Percentiles rank a stretch among this genome's conserved stretches.
Evolutionary conservation across 2,329 filamentous ascomycete genomes (phyloP).

Genomic region (Colletotrichum sp.): DNA sequence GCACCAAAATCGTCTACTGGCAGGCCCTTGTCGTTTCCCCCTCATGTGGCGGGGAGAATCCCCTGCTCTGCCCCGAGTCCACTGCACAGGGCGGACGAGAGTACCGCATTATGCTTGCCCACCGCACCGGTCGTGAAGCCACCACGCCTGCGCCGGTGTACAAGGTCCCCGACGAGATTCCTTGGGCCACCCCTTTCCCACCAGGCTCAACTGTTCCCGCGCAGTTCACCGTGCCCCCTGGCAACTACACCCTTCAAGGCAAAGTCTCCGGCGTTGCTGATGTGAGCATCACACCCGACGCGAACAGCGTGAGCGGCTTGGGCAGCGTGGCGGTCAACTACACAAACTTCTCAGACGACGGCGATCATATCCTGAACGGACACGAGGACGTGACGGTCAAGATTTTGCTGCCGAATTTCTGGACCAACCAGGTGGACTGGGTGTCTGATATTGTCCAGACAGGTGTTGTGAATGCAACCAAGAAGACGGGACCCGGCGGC

Average conservation of each 20-base stretch:
- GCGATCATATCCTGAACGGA: slow-evolving; percentile 34
- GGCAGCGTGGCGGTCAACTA: slow-evolving; percentile 37
- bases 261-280: slow-evolving; percentile 22
- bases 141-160: slow-evolving; percentile 24
- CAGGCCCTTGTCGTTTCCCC: slow-evolving; percentile 42
- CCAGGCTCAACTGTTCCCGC: slow-evolving; percentile 23
- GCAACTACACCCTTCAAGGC: slow-evolving; percentile 27
- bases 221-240: not conserved
- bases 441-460: slow-evolving; percentile 40
- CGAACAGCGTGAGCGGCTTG: slow-evolving; percentile 20
- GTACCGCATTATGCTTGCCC: slow-evolving; percentile 47
- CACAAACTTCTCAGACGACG: slow-evolving; percentile 39
- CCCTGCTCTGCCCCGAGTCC: slow-evolving; percentile 43
- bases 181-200: slow-evolving; percentile 38
- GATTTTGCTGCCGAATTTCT: slow-evolving; percentile 24
- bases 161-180: slow-evolving; percentile 31
- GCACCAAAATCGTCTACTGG: slow-evolving; percentile 47
- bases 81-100: slow-evolving; percentile 41
- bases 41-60: slow-evolving; percentile 47
- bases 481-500: slow-evolving; percentile 40
- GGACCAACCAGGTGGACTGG: slow-evolving; percentile 36
- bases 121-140: slow-evolving; percentile 36
- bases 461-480: slow-evolving; percentile 32
- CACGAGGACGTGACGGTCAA: slow-evolving; percentile 36
- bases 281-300: slow-evolving; percentile 22